Evolutionary conservation across 805 yeast species (phyloP), one percentile per base, ranked within the genome.

Genomic region (Saturnispora saitoi): DNA sequence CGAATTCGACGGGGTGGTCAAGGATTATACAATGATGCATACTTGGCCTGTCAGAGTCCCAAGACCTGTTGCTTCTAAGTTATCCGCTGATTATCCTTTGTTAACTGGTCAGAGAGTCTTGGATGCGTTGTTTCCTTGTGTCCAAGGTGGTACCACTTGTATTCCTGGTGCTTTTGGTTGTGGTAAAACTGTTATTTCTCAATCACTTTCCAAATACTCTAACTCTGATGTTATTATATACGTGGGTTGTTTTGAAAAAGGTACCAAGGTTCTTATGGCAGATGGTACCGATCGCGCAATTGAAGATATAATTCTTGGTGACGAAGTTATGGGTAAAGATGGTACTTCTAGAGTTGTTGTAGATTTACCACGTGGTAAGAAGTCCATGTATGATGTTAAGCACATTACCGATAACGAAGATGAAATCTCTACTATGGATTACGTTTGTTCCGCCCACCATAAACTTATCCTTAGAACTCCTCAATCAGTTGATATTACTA

Each of bases 1-100:
- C 52, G 99, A 93, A 70, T 93, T 90, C 61, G 91, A 89, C 54
- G 98, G 97, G 58, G 77, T 80, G 63, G 85, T 77, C 58, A 77
- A 76, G 57, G 74, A 77, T 45, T 91, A 86, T 74, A 76, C 95
- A 40, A 89, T 93, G 96, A 88, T 80, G 84, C 99, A 93, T 71
- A 83, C 96, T 28, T 93, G 99, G 99, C 99, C 99, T 32, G 99
- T 93, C 54, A 89, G 99, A 77, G 96, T 90, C 41, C 98, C 99
- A 60, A 84, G 99, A 73, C 99, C 99, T 15, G 98, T 91, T 43
- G 85, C 97, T 45, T 95, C 89, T 69, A 89, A 91, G 67, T 71
- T 88, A 54, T 73, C 95, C 52, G 98, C 99, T 39, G 93, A 91
- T 70, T 80, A 85, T 69, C 99, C 99, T 46, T 77, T 93, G 59